Evolutionary conservation across 768 basidiomycete species (phyloP), one percentile per base, ranked within the genome.

Genomic region (Nidularia pulvinata): DNA sequence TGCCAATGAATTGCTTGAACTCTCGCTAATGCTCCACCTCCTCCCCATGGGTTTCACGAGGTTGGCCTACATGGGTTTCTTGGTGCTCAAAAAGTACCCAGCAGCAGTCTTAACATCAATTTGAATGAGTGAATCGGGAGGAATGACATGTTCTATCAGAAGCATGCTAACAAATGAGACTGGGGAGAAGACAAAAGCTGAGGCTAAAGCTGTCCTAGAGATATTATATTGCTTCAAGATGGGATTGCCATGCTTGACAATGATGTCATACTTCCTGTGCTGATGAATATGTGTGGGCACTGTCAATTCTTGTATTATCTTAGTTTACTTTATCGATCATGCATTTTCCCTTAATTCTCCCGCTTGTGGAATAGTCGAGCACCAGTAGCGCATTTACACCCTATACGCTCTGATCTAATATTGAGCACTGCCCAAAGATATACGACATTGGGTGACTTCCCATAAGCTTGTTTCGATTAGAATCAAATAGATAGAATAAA

Each of bases 101-200:
- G 92, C 88, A 9, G 92, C 91, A 60, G 95, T 94, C 82, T 97
- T 98, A 35, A 95, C 95, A 59, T 97, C 93, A 57, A 96, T 97
- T 75, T 98, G 95, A 30, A 98, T 95, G 13, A 86, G 83, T 43
- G 89, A 89, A 69, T 94, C 91, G 35, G 89, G 90, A 0, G 93
- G 94, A 57, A 97, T 91, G 52, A 97, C 84, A 58, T 96, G 82
- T 50, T 92, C 92, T 84, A 52, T 53, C n/a, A 54, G 57, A 19
- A 19, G 19, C 33, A 49, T 32, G n/a, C 9, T 7, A 51, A 51
- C 30, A 46, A 36, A 32, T 5, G 6, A 9, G 37, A 13, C 14
- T 34, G 10, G 37, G 11, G 16, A 30, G 34, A 51, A n/a, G 13
- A 34, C 51, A 49, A 7, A 19, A 47, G 46, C 19, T 19, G 35